Evolutionary conservation across 2,329 filamentous ascomycete species (phyloP).

Genomic region (Talaromyces sp.): DNA sequence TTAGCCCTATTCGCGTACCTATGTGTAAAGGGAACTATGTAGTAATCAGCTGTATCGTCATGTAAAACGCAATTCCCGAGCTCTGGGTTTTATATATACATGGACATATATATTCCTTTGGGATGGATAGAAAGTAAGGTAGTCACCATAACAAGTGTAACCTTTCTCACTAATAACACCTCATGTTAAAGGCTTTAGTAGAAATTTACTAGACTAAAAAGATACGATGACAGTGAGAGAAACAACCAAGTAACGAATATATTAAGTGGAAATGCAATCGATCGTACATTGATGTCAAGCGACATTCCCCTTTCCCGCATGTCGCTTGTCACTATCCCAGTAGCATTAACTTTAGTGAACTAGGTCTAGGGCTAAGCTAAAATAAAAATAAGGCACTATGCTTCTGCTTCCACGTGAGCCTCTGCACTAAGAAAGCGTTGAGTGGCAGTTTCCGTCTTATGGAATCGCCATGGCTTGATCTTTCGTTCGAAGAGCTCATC

Average conservation of each 20-base stretch:
- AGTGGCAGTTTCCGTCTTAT: slow-evolving; percentile 19
- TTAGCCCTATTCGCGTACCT: too few species aligned
- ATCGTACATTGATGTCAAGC: neutral
- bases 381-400: neutral
- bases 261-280: neutral
- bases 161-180: neutral
- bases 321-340: neutral
- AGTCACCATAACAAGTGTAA: too few species aligned
- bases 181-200: neutral
- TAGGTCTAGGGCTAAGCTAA: neutral
- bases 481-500: slow-evolving; percentile 30
- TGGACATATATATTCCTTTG: too few species aligned
- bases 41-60: too few species aligned
- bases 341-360: neutral
- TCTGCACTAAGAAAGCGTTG: slow-evolving; percentile 5
- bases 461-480: slow-evolving; percentile 26
- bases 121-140: too few species aligned
- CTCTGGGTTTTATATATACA: too few species aligned
- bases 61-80: too few species aligned
- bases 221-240: neutral
- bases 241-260: neutral
- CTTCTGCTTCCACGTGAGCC: neutral
- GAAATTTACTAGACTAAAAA: neutral
- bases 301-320: neutral
- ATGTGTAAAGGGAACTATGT: too few species aligned